phyloP scores from a whole-genome alignment of 2,329 filamentous ascomycete species.

The Chlorencoelia australis region DNA sequence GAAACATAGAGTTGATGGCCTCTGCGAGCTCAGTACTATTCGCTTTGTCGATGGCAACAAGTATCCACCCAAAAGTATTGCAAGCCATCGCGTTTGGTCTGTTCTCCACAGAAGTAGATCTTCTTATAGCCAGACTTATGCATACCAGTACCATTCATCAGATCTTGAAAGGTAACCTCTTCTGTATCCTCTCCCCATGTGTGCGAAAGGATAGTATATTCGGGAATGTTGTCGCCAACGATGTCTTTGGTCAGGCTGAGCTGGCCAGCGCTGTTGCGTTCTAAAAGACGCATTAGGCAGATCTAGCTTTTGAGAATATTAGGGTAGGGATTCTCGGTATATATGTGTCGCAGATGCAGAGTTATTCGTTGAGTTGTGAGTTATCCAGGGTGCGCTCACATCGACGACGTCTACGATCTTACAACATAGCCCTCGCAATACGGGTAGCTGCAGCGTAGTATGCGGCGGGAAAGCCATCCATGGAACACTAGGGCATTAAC shows the following conservation, averaged over 20 bases:
- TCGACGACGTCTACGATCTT: no score
- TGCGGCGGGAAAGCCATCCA: no score
- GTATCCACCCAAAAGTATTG: constrained; percentile 12
- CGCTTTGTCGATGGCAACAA: constrained; percentile 13
- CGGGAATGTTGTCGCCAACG: constrained; percentile 8
- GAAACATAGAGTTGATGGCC: constrained; percentile 20
- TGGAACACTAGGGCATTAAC: no score
- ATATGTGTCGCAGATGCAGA: background rate
- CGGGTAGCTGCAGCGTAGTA: no score
- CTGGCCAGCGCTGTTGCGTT: constrained; percentile 7
- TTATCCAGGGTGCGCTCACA: no score
- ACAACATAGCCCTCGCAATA: no score
- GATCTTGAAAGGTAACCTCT: constrained; percentile 13
- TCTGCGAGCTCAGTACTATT: constrained; percentile 8
- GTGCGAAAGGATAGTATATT: constrained; percentile 23
- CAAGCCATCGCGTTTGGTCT: constrained; percentile 9
- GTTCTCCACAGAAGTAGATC: constrained; percentile 11
- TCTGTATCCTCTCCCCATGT: constrained; percentile 16
- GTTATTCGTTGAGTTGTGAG: no score
- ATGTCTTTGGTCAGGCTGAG: constrained; percentile 7
- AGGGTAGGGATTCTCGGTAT: background rate
- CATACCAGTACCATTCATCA: constrained; percentile 4
- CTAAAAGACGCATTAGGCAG: constrained; percentile 9
- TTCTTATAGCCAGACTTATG: constrained; percentile 10
- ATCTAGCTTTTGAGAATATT: background rate